Percentiles rank a stretch among this genome's conserved stretches.
These are phyloP conservation scores for Actinidia polygama DNA, from an alignment of 179 eudicot genomes.

Conservation along the genomic window DNA sequence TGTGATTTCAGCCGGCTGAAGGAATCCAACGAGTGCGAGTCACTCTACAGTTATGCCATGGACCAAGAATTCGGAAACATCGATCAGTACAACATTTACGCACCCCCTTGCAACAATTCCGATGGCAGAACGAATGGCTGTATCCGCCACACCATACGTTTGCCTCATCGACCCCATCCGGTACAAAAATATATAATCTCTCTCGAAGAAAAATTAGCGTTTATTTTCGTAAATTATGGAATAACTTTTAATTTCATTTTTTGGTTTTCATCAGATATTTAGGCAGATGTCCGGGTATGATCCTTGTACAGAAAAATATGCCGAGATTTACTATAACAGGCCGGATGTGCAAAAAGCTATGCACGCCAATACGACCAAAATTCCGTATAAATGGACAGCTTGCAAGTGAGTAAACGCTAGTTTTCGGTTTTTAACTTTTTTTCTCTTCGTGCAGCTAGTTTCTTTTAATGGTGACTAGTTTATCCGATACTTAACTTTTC, in stretches of 20 bases:
- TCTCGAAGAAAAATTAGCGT: background rate
- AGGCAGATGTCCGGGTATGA: slow-evolving; percentile 77
- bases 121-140: slow-evolving; percentile 36
- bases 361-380: slow-evolving; percentile 74
- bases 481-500: background rate
- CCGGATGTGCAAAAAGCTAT: slow-evolving; percentile 92
- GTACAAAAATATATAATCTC: slow-evolving; percentile 31
- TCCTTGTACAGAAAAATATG: slow-evolving; percentile 91
- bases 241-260: background rate
- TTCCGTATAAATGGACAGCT: slow-evolving; percentile 90
- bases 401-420: slow-evolving; percentile 60
- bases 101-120: slow-evolving; percentile 80
- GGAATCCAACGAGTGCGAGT: slow-evolving; percentile 83
- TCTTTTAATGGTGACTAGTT: background rate
- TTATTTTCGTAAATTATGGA: background rate
- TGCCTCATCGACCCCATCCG: slow-evolving; percentile 72
- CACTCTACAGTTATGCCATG: slow-evolving; percentile 83
- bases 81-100: slow-evolving; percentile 91
- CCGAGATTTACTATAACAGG: slow-evolving; percentile 84
- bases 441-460: background rate
- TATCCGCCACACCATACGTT: slow-evolving; percentile 47
- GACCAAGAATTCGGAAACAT: slow-evolving; percentile 90
- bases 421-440: background rate
- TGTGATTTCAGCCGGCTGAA: slow-evolving; percentile 80
- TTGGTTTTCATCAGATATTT: slow-evolving; percentile 35